Conservation (phyloP, 129 eudicot species). For the Apium graveolens region DNA sequence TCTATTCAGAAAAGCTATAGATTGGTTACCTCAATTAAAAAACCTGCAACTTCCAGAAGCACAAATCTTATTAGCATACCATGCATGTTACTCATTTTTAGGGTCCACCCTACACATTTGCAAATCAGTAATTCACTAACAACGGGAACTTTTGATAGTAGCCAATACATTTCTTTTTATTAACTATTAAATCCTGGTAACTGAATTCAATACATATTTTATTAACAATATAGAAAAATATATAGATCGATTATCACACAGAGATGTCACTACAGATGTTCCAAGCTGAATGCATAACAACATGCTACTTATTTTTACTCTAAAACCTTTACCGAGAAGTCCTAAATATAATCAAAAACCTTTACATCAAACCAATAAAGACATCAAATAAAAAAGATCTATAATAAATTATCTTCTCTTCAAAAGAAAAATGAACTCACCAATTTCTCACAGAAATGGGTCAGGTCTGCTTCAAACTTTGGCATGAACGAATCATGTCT, state of each 20-base stretch:
- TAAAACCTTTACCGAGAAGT: neutral
- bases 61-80: slow-evolving; percentile 34
- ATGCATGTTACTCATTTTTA: slow-evolving; percentile 20
- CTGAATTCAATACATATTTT: slow-evolving; percentile 4
- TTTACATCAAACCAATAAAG: neutral
- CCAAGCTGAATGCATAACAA: neutral
- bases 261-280: neutral
- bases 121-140: slow-evolving; percentile 19
- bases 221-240: neutral
- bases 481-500: slow-evolving; percentile 92
- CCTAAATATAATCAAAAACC: neutral
- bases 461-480: slow-evolving; percentile 91
- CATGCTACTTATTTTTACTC: neutral
- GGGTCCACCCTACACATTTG: slow-evolving; percentile 29
- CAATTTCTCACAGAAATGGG: slow-evolving; percentile 94
- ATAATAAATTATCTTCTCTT: no score
- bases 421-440: slow-evolving; percentile 28
- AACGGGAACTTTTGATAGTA: neutral
- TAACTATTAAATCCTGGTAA: neutral
- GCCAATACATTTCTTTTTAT: neutral
- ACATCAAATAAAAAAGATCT: neutral
- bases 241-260: neutral
- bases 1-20: slow-evolving; percentile 13
- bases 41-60: slow-evolving; percentile 22
- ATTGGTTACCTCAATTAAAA: slow-evolving; percentile 25